Percentiles rank a stretch among this genome's conserved stretches.
Conservation (phyloP, 768 basidiomycete species). For the Boletus patriciae region DNA sequence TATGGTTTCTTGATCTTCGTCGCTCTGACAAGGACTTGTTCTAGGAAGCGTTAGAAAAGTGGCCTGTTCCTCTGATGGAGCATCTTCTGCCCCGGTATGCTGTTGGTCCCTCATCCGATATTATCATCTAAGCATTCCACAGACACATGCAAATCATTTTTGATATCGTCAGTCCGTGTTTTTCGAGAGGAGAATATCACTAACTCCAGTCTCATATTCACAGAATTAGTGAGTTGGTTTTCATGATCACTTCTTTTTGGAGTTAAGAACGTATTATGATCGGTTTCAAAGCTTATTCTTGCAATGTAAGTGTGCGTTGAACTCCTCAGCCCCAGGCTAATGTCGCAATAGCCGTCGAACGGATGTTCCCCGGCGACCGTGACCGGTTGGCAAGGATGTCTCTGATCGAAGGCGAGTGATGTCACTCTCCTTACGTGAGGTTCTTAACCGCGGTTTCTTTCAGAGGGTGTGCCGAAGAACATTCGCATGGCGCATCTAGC, state of each 20-base stretch:
- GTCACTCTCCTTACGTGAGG: neutral
- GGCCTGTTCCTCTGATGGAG: conserved; percentile 86
- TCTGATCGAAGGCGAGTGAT: conserved; percentile 73
- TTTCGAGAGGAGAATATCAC: neutral
- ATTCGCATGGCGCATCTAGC: conserved; percentile 92
- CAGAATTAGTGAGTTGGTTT: conserved; percentile 39
- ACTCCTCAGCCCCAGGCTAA: neutral
- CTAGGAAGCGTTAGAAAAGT: conserved; percentile 85
- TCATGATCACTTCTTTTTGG: neutral
- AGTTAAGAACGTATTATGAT: neutral
- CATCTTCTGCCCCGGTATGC: conserved; percentile 74
- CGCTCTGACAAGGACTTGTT: neutral
- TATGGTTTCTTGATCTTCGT: neutral
- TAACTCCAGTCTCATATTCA: conserved; percentile 14
- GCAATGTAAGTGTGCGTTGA: conserved; percentile 48
- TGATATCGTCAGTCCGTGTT: conserved; percentile 64
- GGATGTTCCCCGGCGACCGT: conserved; percentile 84
- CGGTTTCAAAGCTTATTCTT: conserved; percentile 48
- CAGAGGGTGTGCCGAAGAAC: conserved; percentile 84
- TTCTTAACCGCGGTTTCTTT: neutral
- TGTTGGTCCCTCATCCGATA: conserved; percentile 2
- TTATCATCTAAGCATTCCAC: neutral
- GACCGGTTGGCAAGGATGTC: conserved; percentile 84
- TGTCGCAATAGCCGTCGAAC: conserved; percentile 65
- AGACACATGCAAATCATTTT: conserved; percentile 92